phyloP scores from a whole-genome alignment of 768 basidiomycete genomes.

The Trametes punicea region DNA sequence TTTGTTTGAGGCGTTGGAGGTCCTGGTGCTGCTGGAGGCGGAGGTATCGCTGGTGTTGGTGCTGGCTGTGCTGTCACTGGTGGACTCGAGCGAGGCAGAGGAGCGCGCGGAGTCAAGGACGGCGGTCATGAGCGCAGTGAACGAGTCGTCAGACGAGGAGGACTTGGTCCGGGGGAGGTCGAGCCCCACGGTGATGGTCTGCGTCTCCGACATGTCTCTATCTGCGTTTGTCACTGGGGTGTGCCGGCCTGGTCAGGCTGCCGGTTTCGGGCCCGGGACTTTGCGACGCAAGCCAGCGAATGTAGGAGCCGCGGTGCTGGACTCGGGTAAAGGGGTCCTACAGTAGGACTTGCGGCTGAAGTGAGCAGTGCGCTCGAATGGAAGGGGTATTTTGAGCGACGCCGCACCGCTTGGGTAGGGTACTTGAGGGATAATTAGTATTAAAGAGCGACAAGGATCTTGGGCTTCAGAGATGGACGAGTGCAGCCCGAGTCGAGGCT shows the following conservation, averaged over 20 bases:
- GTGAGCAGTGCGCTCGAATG: neutral
- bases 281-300: too few species aligned
- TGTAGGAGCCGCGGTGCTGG: too few species aligned
- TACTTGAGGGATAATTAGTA: too few species aligned
- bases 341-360: too few species aligned
- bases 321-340: too few species aligned
- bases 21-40: neutral
- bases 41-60: neutral
- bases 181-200: neutral
- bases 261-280: neutral
- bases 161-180: slow-evolving; percentile 7
- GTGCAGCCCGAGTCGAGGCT: neutral
- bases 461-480: too few species aligned
- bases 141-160: slow-evolving; percentile 4
- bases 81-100: slow-evolving; percentile 16
- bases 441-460: neutral
- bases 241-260: too few species aligned
- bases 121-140: slow-evolving; percentile 9
- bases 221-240: neutral
- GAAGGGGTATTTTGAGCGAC: neutral
- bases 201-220: slow-evolving; percentile 4
- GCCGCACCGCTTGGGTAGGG: neutral
- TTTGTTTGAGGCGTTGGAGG: neutral
- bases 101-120: slow-evolving; percentile 16
- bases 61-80: neutral